Evolutionary conservation across 2,329 filamentous ascomycete species (phyloP), one percentile per base, ranked within the genome.

Genomic region (Aspergillus quadrilineatus): DNA sequence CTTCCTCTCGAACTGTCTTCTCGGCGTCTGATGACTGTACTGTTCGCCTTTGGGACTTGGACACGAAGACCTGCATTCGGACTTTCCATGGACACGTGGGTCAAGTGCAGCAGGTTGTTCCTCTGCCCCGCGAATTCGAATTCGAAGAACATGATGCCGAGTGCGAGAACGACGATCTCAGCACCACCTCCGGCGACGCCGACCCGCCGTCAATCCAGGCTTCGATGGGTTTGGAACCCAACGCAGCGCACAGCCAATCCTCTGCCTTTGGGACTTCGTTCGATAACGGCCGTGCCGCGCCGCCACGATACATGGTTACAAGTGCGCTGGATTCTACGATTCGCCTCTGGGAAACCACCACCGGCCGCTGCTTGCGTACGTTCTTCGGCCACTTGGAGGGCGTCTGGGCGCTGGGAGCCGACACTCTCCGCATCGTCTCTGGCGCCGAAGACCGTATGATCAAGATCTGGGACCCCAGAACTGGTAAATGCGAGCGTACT

Each of bases 321-420:
- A 92, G 90, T 50, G 92, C 91, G 0, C 82, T 99, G 15, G 94
- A 99, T 73, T 89, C 88, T 56, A 97, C 92, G 0, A 90, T 97
- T 60, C 88, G 93, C 9, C 82, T 97, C 17, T 99, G 94, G 93
- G 91, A 97, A 70, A 89, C 92, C 1, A 84, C 83, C 4, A 89
- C 89, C 0, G 91, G 90, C 37, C 85, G 85, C 61, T 96, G 90
- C 67, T 81, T 97, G 34, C 89, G 91, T 60, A 96, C 91, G 32
- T 96, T 97, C 79, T 99, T 97, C 70, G 94, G 94, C 0, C 94
- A 99, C 68, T 84, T 99, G 22, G 94, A 99, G 73, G 94, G 94
- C 32, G 89, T 99, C 17, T 99, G 94, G 94, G 89, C 90, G 5
- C 81, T 99, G 2, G 90, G 89, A 0, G 93, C 90, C 3, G 93